Percentiles rank a stretch among this genome's conserved stretches.
These are phyloP conservation scores for Quercus berberidifolia DNA, from an alignment of 306 rosid species.

Conservation along the genomic window DNA sequence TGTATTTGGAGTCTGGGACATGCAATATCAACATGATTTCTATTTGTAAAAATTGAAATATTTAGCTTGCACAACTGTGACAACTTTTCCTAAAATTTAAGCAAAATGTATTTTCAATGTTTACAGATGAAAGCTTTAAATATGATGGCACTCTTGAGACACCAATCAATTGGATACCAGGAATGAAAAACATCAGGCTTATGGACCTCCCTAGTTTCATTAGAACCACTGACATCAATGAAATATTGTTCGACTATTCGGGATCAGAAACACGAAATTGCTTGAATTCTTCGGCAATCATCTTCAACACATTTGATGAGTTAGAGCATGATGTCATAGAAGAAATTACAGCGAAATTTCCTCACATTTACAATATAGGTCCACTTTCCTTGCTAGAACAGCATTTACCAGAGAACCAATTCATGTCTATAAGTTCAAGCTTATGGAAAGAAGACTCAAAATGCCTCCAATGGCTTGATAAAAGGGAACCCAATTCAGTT, in stretches of 20 bases:
- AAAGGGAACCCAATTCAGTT: constrained; percentile 32
- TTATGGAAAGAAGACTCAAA: constrained; percentile 38
- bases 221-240: constrained; percentile 16
- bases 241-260: constrained; percentile 34
- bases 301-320: constrained; percentile 41
- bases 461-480: constrained; percentile 38
- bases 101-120: not conserved
- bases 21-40: not conserved
- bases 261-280: constrained; percentile 29
- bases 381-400: constrained; percentile 26
- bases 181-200: constrained; percentile 35
- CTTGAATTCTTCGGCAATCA: constrained; percentile 28
- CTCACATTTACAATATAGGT: constrained; percentile 33
- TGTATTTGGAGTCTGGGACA: too few relatives aligned
- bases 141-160: constrained; percentile 25
- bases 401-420: constrained; percentile 14
- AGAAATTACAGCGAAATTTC: constrained; percentile 28
- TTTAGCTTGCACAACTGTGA: too few relatives aligned
- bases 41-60: not conserved
- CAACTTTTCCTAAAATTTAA: too few relatives aligned
- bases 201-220: constrained; percentile 42
- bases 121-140: constrained; percentile 28
- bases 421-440: constrained; percentile 23
- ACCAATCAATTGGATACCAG: constrained; percentile 37
- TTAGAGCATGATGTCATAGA: constrained; percentile 35